A percentile compares a stretch with the other conserved stretches of the same genome.
These are phyloP conservation scores for Suillus variegatus DNA, from an alignment of 768 basidiomycete species.

Conservation along the genomic window DNA sequence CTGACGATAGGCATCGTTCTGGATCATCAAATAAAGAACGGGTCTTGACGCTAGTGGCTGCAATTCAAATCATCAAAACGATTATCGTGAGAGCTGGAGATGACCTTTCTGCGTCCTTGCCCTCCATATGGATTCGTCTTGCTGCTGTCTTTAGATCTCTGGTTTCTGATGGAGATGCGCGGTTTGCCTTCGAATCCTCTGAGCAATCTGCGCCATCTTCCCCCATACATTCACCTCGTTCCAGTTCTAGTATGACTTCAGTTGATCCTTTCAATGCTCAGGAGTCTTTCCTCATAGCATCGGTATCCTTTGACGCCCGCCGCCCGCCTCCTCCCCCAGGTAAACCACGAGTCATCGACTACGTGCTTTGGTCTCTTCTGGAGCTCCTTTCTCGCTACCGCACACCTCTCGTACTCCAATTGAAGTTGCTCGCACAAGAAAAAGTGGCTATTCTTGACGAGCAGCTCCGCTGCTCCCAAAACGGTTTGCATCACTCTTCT, in stretches of 20 bases:
- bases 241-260: constrained; percentile 31
- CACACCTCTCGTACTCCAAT: constrained; percentile 62
- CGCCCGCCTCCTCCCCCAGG: constrained; percentile 22
- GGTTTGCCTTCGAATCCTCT: constrained; percentile 51
- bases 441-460: constrained; percentile 57
- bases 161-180: constrained; percentile 59
- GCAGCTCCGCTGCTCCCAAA: constrained; percentile 42
- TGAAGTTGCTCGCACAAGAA: constrained; percentile 67
- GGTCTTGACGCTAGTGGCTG: constrained; percentile 41
- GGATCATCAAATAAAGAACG: constrained; percentile 19
- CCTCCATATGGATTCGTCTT: constrained; percentile 67
- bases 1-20: constrained; percentile 36
- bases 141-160: constrained; percentile 50
- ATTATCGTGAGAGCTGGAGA: constrained; percentile 62
- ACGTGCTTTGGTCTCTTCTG: constrained; percentile 70
- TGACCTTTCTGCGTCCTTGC: constrained; percentile 55
- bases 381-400: constrained; percentile 65
- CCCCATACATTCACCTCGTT: constrained; percentile 52
- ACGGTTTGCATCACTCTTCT: constrained; percentile 32
- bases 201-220: constrained; percentile 51
- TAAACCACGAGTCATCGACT: constrained; percentile 66
- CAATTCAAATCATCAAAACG: constrained; percentile 68
- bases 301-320: constrained; percentile 1
- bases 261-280: constrained; percentile 14
- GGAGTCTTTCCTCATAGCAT: constrained; percentile 5